phyloP scores from a whole-genome alignment of 345 rosid species.

The Microcos paniculata region DNA sequence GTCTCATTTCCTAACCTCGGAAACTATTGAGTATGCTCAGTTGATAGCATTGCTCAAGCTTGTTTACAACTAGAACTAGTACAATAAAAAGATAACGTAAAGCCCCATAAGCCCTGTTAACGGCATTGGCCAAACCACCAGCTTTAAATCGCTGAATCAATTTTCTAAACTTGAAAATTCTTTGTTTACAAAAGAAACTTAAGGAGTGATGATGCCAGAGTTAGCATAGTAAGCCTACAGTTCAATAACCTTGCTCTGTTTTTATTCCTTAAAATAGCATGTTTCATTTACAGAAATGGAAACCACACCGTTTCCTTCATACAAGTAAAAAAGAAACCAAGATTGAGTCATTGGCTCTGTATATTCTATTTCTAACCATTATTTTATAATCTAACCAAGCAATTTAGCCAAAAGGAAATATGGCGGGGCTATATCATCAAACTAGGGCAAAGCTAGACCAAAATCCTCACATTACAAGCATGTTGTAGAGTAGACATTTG shows the following conservation, averaged over 20 bases:
- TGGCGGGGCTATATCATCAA: background rate
- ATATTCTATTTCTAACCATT: conserved; percentile 5
- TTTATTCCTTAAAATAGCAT: background rate
- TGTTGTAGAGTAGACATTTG: background rate
- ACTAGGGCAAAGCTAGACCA: background rate
- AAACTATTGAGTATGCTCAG: background rate
- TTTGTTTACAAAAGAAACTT: background rate
- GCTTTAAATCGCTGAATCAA: background rate
- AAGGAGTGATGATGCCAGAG: background rate
- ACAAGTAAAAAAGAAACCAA: background rate
- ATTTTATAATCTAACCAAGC: background rate
- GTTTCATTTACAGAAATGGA: background rate
- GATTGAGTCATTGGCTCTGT: background rate
- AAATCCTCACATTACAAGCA: background rate
- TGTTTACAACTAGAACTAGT: background rate
- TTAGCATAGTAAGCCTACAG: background rate
- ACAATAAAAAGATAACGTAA: background rate
- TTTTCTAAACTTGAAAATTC: background rate
- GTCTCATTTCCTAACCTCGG: background rate
- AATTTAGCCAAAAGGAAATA: background rate
- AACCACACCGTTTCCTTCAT: background rate
- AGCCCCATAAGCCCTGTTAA: background rate
- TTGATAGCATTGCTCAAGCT: background rate
- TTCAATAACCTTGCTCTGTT: background rate
- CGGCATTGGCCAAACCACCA: background rate